phyloP scores from a whole-genome alignment of 2,329 filamentous ascomycete species.

The Phialemonium atrogriseum region DNA sequence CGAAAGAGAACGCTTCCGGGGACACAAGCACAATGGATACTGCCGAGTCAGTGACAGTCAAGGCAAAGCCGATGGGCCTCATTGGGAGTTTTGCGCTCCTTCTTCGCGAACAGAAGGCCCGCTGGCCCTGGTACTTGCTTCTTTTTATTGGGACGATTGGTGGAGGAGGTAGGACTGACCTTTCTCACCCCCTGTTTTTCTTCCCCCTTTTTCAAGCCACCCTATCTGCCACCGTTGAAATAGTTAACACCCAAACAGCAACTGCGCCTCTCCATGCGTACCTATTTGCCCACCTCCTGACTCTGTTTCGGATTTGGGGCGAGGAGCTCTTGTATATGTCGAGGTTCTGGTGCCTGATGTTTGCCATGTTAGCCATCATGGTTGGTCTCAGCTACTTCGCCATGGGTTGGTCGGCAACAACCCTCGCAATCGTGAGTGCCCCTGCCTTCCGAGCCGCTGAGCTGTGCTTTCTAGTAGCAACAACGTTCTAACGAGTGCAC shows the following conservation, averaged over 20 bases:
- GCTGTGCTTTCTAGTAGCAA: too few relatives aligned
- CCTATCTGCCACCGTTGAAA: too few relatives aligned
- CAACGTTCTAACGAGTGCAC: not conserved
- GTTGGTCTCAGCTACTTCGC: slow-evolving; percentile 47
- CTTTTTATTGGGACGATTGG: slow-evolving; percentile 33
- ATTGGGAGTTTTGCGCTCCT: slow-evolving; percentile 44
- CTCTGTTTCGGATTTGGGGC: slow-evolving; percentile 33
- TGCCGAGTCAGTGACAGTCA: slow-evolving; percentile 19
- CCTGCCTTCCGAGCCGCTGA: not conserved
- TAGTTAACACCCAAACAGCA: slow-evolving; percentile 8
- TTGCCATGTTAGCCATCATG: slow-evolving; percentile 46
- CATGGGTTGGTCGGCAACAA: slow-evolving; percentile 36
- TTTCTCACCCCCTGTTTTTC: slow-evolving; percentile 8
- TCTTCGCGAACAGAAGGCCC: slow-evolving; percentile 41
- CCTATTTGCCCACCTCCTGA: slow-evolving; percentile 45
- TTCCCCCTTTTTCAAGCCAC: slow-evolving; percentile 28
- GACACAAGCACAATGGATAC: slow-evolving; percentile 6
- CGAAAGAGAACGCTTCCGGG: slow-evolving; percentile 31
- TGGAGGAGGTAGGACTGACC: slow-evolving; percentile 16
- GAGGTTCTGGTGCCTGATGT: slow-evolving; percentile 59
- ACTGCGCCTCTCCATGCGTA: slow-evolving; percentile 37
- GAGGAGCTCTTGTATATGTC: slow-evolving; percentile 27
- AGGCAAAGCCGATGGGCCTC: slow-evolving; percentile 26
- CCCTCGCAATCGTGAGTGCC: slow-evolving; percentile 28
- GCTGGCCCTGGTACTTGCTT: slow-evolving; percentile 40